phyloP scores from a whole-genome alignment of 257 asterid genomes.

The Scutellaria baicalensis region DNA sequence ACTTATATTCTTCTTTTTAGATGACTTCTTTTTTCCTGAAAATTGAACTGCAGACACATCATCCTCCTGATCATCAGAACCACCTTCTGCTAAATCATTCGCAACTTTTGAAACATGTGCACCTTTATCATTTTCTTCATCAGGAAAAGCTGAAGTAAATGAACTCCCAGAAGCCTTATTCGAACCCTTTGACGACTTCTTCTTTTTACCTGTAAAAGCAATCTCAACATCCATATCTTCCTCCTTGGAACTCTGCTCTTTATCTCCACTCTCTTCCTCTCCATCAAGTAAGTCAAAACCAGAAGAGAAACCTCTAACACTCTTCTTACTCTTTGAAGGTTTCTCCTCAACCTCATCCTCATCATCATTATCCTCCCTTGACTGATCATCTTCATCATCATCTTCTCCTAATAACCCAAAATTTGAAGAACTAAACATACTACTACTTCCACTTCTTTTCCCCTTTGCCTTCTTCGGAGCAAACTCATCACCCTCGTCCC shows the following conservation, averaged over 20 bases:
- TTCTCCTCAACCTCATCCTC: conserved; percentile 63
- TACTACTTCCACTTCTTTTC: conserved; percentile 40
- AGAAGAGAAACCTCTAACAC: conserved; percentile 23
- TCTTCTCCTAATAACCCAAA: conserved; percentile 61
- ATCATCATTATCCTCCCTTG: conserved; percentile 28
- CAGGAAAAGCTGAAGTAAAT: conserved; percentile 35
- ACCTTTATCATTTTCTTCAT: conserved; percentile 40
- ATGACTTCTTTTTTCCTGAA: conserved; percentile 82
- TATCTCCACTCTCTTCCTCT: conserved; percentile 32
- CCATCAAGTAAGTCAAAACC: conserved; percentile 46
- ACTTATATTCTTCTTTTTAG: conserved; percentile 57
- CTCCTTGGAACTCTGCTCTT: conserved; percentile 39
- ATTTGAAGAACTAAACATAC: conserved; percentile 30
- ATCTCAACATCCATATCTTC: conserved; percentile 44
- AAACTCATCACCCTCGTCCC: conserved; percentile 44
- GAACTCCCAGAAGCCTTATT: conserved; percentile 37
- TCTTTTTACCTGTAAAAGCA: conserved; percentile 66
- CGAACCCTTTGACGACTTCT: conserved; percentile 49
- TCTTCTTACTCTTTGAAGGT: conserved; percentile 56
- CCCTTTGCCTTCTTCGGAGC: conserved; percentile 53
- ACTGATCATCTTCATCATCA: conserved; percentile 38
- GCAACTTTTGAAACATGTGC: conserved; percentile 27
- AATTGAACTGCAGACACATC: conserved; percentile 36
- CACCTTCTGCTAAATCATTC: conserved; percentile 35
- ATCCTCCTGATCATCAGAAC: conserved; percentile 38